A percentile compares a stretch with the other conserved stretches of the same genome.
These are phyloP conservation scores for Dacryopinax primogenitus DNA, from an alignment of 768 basidiomycete genomes.

Conservation along the genomic window DNA sequence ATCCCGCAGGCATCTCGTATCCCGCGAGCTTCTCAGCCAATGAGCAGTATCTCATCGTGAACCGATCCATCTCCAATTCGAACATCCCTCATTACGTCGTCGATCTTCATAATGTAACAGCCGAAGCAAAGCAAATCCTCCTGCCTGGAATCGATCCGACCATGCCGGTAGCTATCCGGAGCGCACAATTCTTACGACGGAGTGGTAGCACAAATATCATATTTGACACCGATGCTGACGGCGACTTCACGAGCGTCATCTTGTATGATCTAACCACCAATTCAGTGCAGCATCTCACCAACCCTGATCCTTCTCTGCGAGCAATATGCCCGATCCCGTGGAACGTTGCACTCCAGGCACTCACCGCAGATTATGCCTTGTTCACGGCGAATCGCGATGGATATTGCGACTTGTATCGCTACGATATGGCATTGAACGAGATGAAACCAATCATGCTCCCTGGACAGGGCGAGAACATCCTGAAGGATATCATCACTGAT, in stretches of 20 bases:
- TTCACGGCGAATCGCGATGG: conserved; percentile 33
- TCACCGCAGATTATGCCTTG: conserved; percentile 23
- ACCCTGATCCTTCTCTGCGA: conserved; percentile 25
- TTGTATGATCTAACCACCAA: conserved; percentile 26
- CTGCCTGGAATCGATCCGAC: conserved; percentile 29
- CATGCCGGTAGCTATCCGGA: conserved; percentile 20
- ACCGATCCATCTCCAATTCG: conserved; percentile 23
- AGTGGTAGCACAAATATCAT: conserved; percentile 23
- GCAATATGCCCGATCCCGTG: conserved; percentile 30
- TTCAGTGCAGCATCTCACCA: conserved; percentile 30
- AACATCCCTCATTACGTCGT: conserved; percentile 27
- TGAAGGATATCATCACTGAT: conserved; percentile 19
- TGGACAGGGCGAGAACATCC: neutral
- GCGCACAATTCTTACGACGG: conserved; percentile 27
- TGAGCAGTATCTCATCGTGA: conserved; percentile 30
- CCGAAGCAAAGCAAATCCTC: conserved; percentile 23
- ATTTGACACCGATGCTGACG: conserved; percentile 29
- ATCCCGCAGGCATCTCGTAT: conserved; percentile 19
- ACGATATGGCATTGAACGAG: neutral
- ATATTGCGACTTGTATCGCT: conserved; percentile 23
- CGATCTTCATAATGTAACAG: conserved; percentile 25
- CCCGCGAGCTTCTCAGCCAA: conserved; percentile 29
- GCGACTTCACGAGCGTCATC: conserved; percentile 31
- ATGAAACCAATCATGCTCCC: neutral
- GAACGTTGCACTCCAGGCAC: conserved; percentile 23